Conservation (phyloP, 2,329 filamentous ascomycete genomes). For the Metarhizium brunneum region DNA sequence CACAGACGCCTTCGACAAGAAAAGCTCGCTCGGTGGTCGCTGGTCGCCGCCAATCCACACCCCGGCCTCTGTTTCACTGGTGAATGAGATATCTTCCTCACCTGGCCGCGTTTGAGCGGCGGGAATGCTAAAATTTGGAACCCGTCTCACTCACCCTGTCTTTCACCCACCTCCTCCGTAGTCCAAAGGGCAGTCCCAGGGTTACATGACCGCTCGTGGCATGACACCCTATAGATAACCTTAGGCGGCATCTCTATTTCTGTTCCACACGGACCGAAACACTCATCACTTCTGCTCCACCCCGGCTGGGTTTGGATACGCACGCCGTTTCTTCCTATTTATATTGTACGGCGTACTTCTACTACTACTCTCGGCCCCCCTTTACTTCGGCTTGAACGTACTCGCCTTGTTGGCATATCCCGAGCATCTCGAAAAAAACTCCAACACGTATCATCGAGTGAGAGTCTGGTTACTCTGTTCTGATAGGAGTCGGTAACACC, state of each 20-base stretch:
- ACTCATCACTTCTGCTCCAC: background rate
- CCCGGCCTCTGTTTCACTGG: conserved; percentile 11
- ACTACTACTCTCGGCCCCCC: too few relatives aligned
- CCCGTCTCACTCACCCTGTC: conserved; percentile 3
- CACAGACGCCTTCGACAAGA: conserved; percentile 3
- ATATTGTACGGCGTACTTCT: too few relatives aligned
- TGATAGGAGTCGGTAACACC: background rate
- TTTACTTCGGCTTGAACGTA: too few relatives aligned
- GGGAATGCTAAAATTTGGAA: conserved; percentile 7
- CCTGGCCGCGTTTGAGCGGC: conserved; percentile 12
- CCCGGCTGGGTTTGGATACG: background rate
- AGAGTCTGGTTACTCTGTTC: background rate
- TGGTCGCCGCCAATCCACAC: conserved; percentile 13
- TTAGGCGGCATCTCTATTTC: conserved; percentile 8
- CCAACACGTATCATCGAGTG: background rate
- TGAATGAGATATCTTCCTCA: conserved; percentile 14
- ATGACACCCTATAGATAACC: conserved; percentile 6
- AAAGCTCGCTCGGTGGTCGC: conserved; percentile 7
- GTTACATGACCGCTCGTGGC: conserved; percentile 4
- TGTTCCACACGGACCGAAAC: background rate
- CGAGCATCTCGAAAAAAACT: too few relatives aligned
- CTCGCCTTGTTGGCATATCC: too few relatives aligned
- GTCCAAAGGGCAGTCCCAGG: background rate
- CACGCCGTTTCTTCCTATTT: background rate
- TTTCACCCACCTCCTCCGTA: background rate